Evolutionary conservation across 2,329 filamentous ascomycete species (phyloP).

Genomic region (Penicillium oxalicum): DNA sequence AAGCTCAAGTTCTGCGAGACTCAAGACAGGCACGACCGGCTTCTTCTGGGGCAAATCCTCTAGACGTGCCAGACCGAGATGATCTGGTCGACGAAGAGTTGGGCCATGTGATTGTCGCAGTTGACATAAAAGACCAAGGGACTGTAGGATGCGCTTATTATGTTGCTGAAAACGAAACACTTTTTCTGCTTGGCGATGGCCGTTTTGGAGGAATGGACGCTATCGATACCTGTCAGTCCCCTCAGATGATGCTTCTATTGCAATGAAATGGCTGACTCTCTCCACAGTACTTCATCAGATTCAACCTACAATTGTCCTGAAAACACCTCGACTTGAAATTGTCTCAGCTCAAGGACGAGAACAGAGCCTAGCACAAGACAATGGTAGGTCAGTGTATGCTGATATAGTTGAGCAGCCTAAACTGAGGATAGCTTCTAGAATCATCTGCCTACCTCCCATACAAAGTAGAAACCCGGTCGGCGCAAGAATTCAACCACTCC

Average conservation of each 20-base stretch:
- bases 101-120: slow-evolving; percentile 70
- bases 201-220: slow-evolving; percentile 62
- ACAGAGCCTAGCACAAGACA: slow-evolving; percentile 41
- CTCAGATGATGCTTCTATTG: not conserved
- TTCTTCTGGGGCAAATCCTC: slow-evolving; percentile 4
- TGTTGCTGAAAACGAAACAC: slow-evolving; percentile 59
- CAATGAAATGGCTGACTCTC: slow-evolving; percentile 10
- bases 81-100: slow-evolving; percentile 46
- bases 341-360: slow-evolving; percentile 22
- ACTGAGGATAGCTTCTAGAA: slow-evolving; percentile 25
- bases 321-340: slow-evolving; percentile 53
- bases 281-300: slow-evolving; percentile 55
- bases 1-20: slow-evolving; percentile 5
- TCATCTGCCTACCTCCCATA: slow-evolving; percentile 53
- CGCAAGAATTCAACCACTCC: slow-evolving; percentile 66
- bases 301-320: slow-evolving; percentile 55
- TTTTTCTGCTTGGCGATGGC: slow-evolving; percentile 74
- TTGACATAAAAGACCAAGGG: slow-evolving; percentile 65
- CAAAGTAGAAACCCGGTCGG: slow-evolving; percentile 61
- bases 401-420: not conserved
- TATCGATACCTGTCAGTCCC: slow-evolving; percentile 50
- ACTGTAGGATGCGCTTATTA: slow-evolving; percentile 83
- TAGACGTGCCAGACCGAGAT: slow-evolving; percentile 24
- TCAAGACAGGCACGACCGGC: slow-evolving; percentile 9
- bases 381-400: slow-evolving; percentile 11